Evolutionary conservation across 2,329 filamentous ascomycete species (phyloP).

Genomic region (Botrytis deweyae): DNA sequence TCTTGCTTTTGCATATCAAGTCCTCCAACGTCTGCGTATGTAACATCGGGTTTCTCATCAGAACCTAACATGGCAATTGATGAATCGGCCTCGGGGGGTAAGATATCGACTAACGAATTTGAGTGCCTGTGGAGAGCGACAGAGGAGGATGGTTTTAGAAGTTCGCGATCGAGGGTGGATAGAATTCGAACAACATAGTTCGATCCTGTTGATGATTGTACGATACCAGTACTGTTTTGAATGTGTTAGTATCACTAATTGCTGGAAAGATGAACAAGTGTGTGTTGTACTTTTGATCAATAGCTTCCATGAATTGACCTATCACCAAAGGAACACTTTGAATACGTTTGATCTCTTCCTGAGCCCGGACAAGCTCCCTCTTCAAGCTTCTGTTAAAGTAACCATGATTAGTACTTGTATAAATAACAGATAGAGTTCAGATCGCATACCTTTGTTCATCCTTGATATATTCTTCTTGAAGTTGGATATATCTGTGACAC

Average conservation of each 20-base stretch:
- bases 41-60: constrained; percentile 97
- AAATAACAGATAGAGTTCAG: neutral
- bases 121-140: constrained; percentile 97
- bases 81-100: constrained; percentile 97
- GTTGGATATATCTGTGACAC: constrained; percentile 74
- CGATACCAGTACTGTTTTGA: constrained; percentile 79
- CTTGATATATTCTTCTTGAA: constrained; percentile 99
- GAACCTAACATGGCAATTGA: constrained; percentile 97
- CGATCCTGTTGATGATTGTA: constrained; percentile 95
- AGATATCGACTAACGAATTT: constrained; percentile 96
- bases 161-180: constrained; percentile 95
- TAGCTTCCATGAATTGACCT: constrained; percentile 99
- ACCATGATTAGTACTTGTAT: constrained; percentile 2
- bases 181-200: constrained; percentile 99
- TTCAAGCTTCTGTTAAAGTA: constrained; percentile 72
- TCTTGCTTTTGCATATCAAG: constrained; percentile 99
- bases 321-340: constrained; percentile 98
- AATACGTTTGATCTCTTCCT: constrained; percentile 99
- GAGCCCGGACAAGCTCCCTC: constrained; percentile 91
- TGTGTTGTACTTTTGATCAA: constrained; percentile 85
- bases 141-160: constrained; percentile 95
- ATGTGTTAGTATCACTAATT: constrained; percentile 26
- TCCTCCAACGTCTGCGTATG: constrained; percentile 95
- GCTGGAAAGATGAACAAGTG: neutral
- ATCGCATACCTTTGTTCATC: constrained; percentile 83